Conservation (phyloP, 1,284 basidiomycete species). For the Leucoagaricus sp. region DNA sequence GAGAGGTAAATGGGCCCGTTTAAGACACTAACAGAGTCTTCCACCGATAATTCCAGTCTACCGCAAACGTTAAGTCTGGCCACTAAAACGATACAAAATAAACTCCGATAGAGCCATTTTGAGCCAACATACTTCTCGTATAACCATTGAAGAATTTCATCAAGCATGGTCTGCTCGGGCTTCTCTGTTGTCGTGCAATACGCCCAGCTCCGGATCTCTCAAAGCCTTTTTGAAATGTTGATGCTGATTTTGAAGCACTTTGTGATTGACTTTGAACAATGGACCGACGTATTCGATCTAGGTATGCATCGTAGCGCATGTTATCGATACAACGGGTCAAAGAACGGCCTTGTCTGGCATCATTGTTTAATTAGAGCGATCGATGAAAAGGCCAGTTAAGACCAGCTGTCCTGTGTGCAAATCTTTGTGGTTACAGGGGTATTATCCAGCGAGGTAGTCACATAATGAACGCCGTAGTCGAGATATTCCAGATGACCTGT, state of each 20-base stretch:
- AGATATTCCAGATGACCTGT: conserved; percentile 5
- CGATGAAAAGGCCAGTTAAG: background rate
- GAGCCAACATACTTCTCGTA: no score
- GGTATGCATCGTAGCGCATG: conserved; percentile 19
- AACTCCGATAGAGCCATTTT: conserved; percentile 2
- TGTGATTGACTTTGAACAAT: conserved; percentile 8
- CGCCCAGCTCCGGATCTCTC: background rate
- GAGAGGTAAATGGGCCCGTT: conserved; percentile 21
- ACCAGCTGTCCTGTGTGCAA: background rate
- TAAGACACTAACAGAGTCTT: conserved; percentile 27
- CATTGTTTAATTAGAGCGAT: background rate
- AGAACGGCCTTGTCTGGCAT: conserved; percentile 12
- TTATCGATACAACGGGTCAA: conserved; percentile 20
- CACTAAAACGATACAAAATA: background rate
- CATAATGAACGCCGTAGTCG: conserved; percentile 10
- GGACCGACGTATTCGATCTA: conserved; percentile 1
- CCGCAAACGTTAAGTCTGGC: background rate
- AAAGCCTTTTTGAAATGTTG: background rate
- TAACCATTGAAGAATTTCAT: conserved; percentile 10
- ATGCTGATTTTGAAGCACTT: conserved; percentile 4
- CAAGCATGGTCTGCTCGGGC: background rate
- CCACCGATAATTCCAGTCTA: conserved; percentile 18
- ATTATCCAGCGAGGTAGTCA: conserved; percentile 7
- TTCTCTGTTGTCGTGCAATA: background rate
- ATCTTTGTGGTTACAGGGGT: background rate